Evolutionary conservation across 129 eudicot genomes (phyloP), one percentile per base, ranked within the genome.

Genomic region (Helianthus tuberosus): DNA sequence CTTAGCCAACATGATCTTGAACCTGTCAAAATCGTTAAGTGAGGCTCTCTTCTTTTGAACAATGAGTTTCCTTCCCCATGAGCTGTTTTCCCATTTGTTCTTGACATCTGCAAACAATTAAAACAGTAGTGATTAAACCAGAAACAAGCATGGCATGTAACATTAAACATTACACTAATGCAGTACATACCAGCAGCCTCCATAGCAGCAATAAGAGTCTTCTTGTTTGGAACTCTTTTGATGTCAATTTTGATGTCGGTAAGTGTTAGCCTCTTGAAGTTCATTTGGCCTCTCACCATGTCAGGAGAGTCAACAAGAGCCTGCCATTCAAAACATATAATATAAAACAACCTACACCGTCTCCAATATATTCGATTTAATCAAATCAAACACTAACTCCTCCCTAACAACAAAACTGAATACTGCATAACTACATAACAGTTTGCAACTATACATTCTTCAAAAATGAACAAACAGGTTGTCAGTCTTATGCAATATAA

Each of bases 281-380:
- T 89, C 80, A 89, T 81, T 72, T 89, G 95, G 11, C 83, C 76
- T 74, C 95, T 64, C 66, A 85, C 95, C 88, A 83, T 89, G 35
- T 89, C 91, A 6, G 95, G 95, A 64, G 88, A 36, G 76, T 89
- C 95, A 51, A 89, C 95, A 68, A 89, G 91, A 76, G 91, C 95
- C 95, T 89, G 80, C 13, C 6, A 51, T 17, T 44, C 5, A 0
- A 15, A 49, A 23, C 41, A 4, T 0, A 3, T 4, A 36, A 51
- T 20, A 1, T 66, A 25, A 60, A 66, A 47, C 49, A 23, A 11
- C 17, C 27, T 10, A 66, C 36, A 69, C 11, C 1, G 8, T 50
- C 32, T 27, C 32, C 32, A 27, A 27, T 27, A 27, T 27, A 27
- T 27, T 5, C 36, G 50, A 58, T 1, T 8, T 38, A 6, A 50